These are phyloP conservation scores for Fusarium floridanum DNA, from an alignment of 2,329 filamentous ascomycete genomes.

Conservation along the genomic window DNA sequence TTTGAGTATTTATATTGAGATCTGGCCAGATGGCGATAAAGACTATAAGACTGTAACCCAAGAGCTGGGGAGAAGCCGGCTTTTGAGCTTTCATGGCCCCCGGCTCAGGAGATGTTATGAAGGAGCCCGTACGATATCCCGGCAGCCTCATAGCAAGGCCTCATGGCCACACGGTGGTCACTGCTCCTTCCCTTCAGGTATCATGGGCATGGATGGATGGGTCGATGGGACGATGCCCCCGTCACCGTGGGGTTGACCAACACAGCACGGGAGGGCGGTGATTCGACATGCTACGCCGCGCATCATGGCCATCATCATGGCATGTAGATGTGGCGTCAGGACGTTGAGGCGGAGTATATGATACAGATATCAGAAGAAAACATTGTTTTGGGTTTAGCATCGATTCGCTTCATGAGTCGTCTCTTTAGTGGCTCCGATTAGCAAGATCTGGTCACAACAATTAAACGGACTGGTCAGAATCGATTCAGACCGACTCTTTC, in stretches of 20 bases:
- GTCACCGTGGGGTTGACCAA: conserved; percentile 45
- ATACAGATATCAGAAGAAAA: conserved; percentile 6
- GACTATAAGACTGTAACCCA: not conserved
- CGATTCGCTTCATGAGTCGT: conserved; percentile 6
- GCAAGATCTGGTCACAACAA: conserved; percentile 7
- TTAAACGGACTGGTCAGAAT: not conserved
- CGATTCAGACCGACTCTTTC: conserved; percentile 2
- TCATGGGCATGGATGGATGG: conserved; percentile 47
- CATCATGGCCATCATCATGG: conserved; percentile 30
- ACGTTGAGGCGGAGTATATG: conserved; percentile 14
- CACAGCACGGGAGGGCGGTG: conserved; percentile 41
- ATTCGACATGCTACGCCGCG: conserved; percentile 15
- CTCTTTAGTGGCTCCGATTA: conserved; percentile 8
- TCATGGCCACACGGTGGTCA: conserved; percentile 47
- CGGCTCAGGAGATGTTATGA: conserved; percentile 37
- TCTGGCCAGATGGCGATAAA: conserved; percentile 9
- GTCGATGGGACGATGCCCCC: conserved; percentile 43
- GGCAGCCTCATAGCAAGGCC: conserved; percentile 42
- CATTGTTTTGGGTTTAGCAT: conserved; percentile 3
- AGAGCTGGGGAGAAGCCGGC: conserved; percentile 9
- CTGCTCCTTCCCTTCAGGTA: conserved; percentile 34
- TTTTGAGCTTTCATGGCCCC: conserved; percentile 28
- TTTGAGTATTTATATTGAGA: not conserved
- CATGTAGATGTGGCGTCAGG: conserved; percentile 11
- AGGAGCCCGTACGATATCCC: conserved; percentile 32